Percentiles rank a stretch among this genome's conserved stretches.
Evolutionary conservation across 176 grass and related monocot species (phyloP).

Genomic region (Bonia amplexicaulis): DNA sequence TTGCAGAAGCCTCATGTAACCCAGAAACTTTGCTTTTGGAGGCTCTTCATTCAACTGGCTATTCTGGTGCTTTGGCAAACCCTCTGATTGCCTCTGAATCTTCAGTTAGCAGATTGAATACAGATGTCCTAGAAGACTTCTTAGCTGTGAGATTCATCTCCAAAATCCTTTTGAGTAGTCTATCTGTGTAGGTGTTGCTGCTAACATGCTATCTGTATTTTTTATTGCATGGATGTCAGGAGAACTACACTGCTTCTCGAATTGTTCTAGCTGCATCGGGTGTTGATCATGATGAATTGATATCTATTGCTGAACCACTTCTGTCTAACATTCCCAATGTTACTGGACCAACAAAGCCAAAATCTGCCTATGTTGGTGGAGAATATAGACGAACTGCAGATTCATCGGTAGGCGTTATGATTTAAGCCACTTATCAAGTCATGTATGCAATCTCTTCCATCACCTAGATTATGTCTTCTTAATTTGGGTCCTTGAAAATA

Average conservation of each 20-base stretch:
- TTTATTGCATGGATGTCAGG: conserved; percentile 47
- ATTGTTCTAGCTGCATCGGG: conserved; percentile 91
- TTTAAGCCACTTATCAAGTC: not conserved
- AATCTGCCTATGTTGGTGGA: conserved; percentile 79
- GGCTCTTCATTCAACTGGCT: conserved; percentile 87
- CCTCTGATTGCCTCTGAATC: conserved; percentile 69
- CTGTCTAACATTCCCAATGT: conserved; percentile 65
- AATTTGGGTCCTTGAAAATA: conserved; percentile 27
- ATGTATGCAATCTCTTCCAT: conserved; percentile 11
- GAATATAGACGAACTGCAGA: conserved; percentile 70
- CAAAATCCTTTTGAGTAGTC: conserved; percentile 12
- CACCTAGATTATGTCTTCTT: conserved; percentile 14
- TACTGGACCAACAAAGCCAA: conserved; percentile 45
- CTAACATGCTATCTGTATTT: conserved; percentile 2
- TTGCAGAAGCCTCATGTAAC: conserved; percentile 58
- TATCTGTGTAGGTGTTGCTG: not conserved
- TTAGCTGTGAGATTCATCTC: conserved; percentile 53
- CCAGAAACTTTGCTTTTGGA: conserved; percentile 84
- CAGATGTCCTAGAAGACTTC: conserved; percentile 66
- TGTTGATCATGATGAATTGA: conserved; percentile 73
- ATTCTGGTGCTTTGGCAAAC: conserved; percentile 93
- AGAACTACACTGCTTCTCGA: conserved; percentile 69
- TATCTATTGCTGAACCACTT: conserved; percentile 76
- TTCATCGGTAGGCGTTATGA: conserved; percentile 48
- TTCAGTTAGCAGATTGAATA: conserved; percentile 60